Conservation (phyloP, 2,329 filamentous ascomycete species). For the Samsoniella hepiali region DNA sequence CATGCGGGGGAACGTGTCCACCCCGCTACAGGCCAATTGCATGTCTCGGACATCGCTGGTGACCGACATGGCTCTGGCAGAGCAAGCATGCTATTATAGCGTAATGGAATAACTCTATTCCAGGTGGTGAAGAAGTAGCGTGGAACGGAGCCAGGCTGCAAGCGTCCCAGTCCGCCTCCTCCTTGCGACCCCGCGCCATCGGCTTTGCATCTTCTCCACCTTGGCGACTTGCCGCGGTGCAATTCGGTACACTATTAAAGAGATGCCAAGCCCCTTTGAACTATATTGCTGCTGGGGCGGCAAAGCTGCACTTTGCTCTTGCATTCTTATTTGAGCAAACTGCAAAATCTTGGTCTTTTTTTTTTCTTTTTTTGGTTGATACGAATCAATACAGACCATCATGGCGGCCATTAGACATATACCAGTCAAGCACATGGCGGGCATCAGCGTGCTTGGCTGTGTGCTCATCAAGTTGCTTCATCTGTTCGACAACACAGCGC, state of each 20-base stretch:
- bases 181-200: conserved; percentile 13
- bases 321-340: neutral
- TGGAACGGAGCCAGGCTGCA: conserved; percentile 9
- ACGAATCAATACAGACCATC: neutral
- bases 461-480: conserved; percentile 16
- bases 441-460: conserved; percentile 12
- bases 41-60: neutral
- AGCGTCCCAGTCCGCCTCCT: conserved; percentile 6
- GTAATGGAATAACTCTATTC: neutral
- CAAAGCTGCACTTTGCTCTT: no score
- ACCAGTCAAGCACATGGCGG: conserved; percentile 16
- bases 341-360: neutral
- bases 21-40: neutral
- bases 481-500: conserved; percentile 1
- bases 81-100: neutral
- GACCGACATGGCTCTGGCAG: neutral
- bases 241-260: neutral
- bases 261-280: neutral
- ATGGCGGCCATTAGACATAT: conserved; percentile 19
- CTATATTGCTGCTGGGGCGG: no score
- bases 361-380: no score
- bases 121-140: neutral
- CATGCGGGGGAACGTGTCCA: conserved; percentile 2
- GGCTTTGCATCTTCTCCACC: conserved; percentile 16
- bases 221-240: conserved; percentile 13